phyloP scores from a whole-genome alignment of 805 yeast genomes.

The Candida alai region DNA sequence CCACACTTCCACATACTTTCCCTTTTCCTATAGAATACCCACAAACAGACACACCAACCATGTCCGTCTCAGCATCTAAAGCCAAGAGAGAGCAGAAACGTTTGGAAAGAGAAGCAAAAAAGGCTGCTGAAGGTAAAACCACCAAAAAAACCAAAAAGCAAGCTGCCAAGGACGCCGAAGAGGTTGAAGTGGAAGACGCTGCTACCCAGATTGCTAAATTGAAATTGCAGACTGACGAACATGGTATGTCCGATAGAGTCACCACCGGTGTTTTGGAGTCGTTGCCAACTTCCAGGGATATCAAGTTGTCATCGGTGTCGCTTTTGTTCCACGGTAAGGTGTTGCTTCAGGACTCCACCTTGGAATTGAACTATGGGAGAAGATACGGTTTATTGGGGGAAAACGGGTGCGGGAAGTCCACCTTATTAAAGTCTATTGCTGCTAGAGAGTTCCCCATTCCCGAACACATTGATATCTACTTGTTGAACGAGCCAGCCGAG shows the following conservation, averaged over 20 bases:
- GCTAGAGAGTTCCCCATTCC: conserved; percentile 97
- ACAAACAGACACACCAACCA: conserved; percentile 9
- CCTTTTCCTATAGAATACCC: not conserved
- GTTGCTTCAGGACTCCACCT: conserved; percentile 81
- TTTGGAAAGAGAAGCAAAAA: conserved; percentile 52
- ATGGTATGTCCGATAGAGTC: conserved; percentile 95
- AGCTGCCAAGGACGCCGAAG: conserved; percentile 49
- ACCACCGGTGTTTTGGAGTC: conserved; percentile 96
- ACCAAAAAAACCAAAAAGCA: conserved; percentile 62
- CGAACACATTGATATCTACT: conserved; percentile 82
- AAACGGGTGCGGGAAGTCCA: conserved; percentile 98
- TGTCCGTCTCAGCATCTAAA: conserved; percentile 81
- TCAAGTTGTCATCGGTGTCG: conserved; percentile 86
- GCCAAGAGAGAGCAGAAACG: conserved; percentile 98
- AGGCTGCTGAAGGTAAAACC: conserved; percentile 62
- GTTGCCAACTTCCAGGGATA: conserved; percentile 85
- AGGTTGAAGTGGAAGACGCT: conserved; percentile 53
- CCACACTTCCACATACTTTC: not conserved
- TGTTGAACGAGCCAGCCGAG: conserved; percentile 96
- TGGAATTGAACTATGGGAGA: conserved; percentile 96
- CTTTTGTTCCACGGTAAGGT: conserved; percentile 97
- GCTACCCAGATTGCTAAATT: conserved; percentile 78
- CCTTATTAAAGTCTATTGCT: conserved; percentile 88
- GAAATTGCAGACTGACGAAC: conserved; percentile 89
- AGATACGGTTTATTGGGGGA: conserved; percentile 97